These are phyloP conservation scores for Isoetes taiwanensis DNA, from an alignment of 75 land plant species.

Conservation along the genomic window DNA sequence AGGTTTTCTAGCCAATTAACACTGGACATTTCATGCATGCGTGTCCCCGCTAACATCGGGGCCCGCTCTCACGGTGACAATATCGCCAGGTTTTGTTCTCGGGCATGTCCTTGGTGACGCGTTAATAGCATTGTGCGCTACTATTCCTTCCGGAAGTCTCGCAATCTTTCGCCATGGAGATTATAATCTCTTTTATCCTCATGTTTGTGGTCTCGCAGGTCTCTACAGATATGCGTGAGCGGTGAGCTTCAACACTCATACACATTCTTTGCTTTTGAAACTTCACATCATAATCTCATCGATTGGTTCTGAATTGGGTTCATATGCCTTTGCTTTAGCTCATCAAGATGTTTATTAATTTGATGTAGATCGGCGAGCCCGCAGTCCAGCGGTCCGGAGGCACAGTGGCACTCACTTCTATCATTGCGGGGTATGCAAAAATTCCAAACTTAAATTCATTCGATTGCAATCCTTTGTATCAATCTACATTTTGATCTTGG, in stretches of 20 bases:
- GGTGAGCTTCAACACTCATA: no score
- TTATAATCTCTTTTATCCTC: slow-evolving; percentile 33
- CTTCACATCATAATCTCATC: neutral
- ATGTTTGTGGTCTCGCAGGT: slow-evolving; percentile 34
- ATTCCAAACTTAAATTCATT: neutral
- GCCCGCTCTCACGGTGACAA: slow-evolving; percentile 29
- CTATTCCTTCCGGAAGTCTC: no score
- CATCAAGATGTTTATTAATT: no score
- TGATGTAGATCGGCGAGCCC: slow-evolving; percentile 32
- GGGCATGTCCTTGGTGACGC: no score
- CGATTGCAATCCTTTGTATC: no score
- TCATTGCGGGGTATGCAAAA: slow-evolving; percentile 38
- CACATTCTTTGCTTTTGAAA: no score
- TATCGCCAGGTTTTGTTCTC: slow-evolving; percentile 17
- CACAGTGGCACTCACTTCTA: slow-evolving; percentile 35
- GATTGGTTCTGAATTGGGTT: no score
- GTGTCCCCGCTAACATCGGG: slow-evolving; percentile 32
- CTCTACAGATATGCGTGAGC: slow-evolving; percentile 9
- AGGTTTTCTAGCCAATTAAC: no score
- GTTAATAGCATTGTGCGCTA: no score
- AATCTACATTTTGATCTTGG: neutral
- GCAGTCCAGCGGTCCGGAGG: slow-evolving; percentile 41
- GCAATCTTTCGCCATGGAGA: slow-evolving; percentile 34
- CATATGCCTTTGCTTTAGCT: neutral
- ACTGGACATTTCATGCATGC: no score